Base-by-base conservation (phyloP, 176 grass and related monocot species). In the Poa pratensis region DNA sequence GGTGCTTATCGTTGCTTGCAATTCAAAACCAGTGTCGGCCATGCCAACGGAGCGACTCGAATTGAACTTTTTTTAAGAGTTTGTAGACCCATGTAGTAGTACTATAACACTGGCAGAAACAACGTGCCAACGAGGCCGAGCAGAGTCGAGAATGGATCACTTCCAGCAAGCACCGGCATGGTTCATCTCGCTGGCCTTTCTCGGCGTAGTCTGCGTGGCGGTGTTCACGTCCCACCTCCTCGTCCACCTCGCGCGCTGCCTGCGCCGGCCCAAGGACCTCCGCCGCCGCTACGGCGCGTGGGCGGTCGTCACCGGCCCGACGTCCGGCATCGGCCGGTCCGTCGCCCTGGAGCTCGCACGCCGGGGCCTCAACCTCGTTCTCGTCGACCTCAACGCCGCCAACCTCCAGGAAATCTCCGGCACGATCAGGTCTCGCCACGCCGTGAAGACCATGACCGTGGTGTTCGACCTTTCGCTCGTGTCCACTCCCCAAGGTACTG, bases 261-360 rank as follows among this genome's bases (percentile, higher is more conserved):
- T 73, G 6, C 23, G 68, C 69, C 67, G 35, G 0, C 53, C 52
- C 69, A 73, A 9, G 53, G 81, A 83, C 68, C 53, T 83, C 77
- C 77, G 78, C 77, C 46, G 82, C 1, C 0, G 3, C 19, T 90
- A 90, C 57, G 84, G 89, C 55, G 27, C 66, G 9, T 90, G 89
- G 89, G 89, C 89, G 2, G 20, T 90, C 13, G 48, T 90, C 67
- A 83, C 53, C n/a, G 81, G 81, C 1, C 63, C 86, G 72, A 86
- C 83, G 45, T 75, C 42, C 1, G 90, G 90, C 32, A 85, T 92
- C 70, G 90, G 90, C n/a, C 1, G 69, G 16, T 69, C 86, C 27
- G 71, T 92, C 40, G 86, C 90, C n/a, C 69, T 86, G 67, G 59
- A 86, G 67, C 23, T 92, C 22, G 90, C 90, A 6, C n/a, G 83